Conservation (phyloP, 768 basidiomycete genomes). For the Collybia sordida region DNA sequence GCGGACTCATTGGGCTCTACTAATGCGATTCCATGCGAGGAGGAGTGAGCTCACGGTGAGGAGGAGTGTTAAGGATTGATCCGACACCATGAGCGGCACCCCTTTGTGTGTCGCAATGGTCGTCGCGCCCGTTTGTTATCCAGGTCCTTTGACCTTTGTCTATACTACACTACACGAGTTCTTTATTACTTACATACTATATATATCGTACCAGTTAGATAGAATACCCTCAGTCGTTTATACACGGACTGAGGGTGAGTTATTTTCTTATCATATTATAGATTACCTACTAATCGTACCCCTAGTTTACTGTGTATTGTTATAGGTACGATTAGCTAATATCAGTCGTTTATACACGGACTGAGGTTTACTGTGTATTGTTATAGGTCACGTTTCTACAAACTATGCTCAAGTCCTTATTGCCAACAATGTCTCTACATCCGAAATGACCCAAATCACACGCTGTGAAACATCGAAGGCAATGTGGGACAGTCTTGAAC, state of each 20-base stretch:
- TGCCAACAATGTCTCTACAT: neutral
- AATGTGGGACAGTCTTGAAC: neutral
- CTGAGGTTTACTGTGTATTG: neutral
- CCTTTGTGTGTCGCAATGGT: too few species aligned
- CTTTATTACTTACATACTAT: too few species aligned
- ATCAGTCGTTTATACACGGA: neutral
- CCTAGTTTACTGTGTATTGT: neutral
- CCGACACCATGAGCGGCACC: too few species aligned
- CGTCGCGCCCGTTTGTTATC: too few species aligned
- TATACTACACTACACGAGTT: too few species aligned
- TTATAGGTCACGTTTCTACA: slow-evolving; percentile 9
- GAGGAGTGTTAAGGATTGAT: neutral
- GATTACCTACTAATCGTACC: neutral
- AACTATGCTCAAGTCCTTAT: neutral
- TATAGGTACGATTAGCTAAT: neutral
- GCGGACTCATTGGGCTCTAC: slow-evolving; percentile 12
- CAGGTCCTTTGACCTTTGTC: too few species aligned
- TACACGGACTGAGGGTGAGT: too few species aligned
- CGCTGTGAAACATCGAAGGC: neutral
- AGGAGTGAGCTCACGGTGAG: slow-evolving; percentile 2
- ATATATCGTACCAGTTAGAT: too few species aligned
- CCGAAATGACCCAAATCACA: neutral
- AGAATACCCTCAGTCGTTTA: too few species aligned
- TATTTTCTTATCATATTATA: too few species aligned
- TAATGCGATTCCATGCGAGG: slow-evolving; percentile 3